Evolutionary conservation across 495 filamentous ascomycete genomes (phyloP).

Genomic region (Aspergillus sclerotioniger): DNA sequence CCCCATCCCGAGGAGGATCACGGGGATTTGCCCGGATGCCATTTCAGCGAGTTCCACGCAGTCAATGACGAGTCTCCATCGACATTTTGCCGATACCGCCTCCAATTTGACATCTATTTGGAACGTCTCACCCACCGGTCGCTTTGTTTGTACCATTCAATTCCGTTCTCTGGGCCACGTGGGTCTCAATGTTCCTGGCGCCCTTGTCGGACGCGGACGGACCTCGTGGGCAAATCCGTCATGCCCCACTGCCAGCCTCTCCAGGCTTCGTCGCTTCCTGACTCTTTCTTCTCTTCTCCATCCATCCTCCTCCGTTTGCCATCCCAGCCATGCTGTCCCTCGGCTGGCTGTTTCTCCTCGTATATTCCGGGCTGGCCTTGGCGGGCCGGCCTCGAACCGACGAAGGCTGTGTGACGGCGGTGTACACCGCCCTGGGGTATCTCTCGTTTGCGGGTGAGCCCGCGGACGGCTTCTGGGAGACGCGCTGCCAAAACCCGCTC

Average conservation of each 20-base stretch:
- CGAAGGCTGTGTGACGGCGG: constrained; percentile 38
- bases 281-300: background rate
- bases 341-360: background rate
- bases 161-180: background rate
- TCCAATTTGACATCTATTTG: background rate
- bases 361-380: background rate
- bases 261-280: background rate
- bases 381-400: constrained; percentile 20
- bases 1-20: background rate
- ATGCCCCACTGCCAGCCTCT: background rate
- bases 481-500: constrained; percentile 35
- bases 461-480: constrained; percentile 25
- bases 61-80: background rate
- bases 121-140: too few species aligned
- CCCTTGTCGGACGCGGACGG: background rate
- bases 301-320: background rate
- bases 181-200: background rate
- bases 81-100: too few species aligned
- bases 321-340: background rate
- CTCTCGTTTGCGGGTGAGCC: constrained; percentile 33
- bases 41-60: background rate
- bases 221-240: background rate
- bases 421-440: constrained; percentile 38
- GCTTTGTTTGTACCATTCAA: background rate
- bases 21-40: too few species aligned